A percentile compares a stretch with the other conserved stretches of the same genome.
These are phyloP conservation scores for Eremomyces bilateralis DNA, from an alignment of 495 filamentous ascomycete genomes.

Conservation along the genomic window DNA sequence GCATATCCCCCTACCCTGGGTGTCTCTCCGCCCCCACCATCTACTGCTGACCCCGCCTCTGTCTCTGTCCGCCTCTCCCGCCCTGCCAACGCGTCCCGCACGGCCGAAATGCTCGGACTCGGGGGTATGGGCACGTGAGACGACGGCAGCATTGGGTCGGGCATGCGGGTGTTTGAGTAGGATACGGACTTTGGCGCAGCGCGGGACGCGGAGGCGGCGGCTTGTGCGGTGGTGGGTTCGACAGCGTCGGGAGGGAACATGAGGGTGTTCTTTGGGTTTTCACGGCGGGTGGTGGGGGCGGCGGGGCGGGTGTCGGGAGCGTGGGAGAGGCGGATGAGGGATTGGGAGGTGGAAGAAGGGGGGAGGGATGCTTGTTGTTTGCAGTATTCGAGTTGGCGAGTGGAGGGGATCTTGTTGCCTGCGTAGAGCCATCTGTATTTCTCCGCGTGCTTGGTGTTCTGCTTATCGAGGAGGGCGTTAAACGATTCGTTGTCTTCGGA, in stretches of 20 bases:
- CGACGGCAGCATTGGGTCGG: conserved; percentile 6
- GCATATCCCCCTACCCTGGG: conserved; percentile 81
- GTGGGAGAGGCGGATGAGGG: conserved; percentile 19
- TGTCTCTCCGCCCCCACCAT: too few species aligned
- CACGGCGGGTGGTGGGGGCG: conserved; percentile 55
- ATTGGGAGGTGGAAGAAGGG: conserved; percentile 2
- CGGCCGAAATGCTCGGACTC: conserved; percentile 58
- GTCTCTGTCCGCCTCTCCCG: conserved; percentile 38
- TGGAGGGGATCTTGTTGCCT: conserved; percentile 71
- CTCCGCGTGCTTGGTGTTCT: conserved; percentile 61
- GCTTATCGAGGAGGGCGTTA: conserved; percentile 75
- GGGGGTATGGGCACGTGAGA: too few species aligned
- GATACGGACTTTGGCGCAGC: conserved; percentile 57
- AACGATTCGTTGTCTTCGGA: conserved; percentile 95
- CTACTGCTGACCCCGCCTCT: conserved; percentile 33
- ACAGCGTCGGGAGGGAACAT: conserved; percentile 70
- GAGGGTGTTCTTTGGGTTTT: conserved; percentile 52
- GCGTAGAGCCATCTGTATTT: conserved; percentile 77
- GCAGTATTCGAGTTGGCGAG: conserved; percentile 64
- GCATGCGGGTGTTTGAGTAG: conserved; percentile 64
- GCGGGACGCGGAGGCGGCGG: conserved; percentile 43
- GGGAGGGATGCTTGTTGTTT: conserved; percentile 22
- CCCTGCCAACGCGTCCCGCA: conserved; percentile 72
- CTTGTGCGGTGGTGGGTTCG: conserved; percentile 49
- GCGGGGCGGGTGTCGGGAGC: conserved; percentile 48